Evolutionary conservation across 2,329 filamentous ascomycete species (phyloP).

Genomic region (Paecilomyces niveus): DNA sequence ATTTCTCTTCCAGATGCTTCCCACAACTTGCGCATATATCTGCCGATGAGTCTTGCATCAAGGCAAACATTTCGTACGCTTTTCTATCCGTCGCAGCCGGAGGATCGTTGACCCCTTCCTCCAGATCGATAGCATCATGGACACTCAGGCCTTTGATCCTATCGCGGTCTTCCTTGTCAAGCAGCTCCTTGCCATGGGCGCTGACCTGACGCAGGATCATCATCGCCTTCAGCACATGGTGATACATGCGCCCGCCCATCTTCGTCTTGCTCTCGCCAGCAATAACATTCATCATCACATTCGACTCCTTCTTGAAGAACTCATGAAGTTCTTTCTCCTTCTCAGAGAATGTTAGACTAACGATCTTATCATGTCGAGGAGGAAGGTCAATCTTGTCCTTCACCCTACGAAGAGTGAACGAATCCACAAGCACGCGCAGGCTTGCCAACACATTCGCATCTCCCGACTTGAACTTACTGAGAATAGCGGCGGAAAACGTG

Average conservation of each 20-base stretch:
- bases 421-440: conserved; percentile 82
- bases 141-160: conserved; percentile 74
- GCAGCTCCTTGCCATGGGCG: conserved; percentile 85
- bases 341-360: conserved; percentile 66
- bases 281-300: conserved; percentile 71
- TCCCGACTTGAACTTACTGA: conserved; percentile 78
- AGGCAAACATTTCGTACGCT: conserved; percentile 76
- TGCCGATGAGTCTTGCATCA: conserved; percentile 75
- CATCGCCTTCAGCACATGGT: conserved; percentile 87
- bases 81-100: conserved; percentile 58
- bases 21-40: conserved; percentile 68
- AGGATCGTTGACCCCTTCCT: conserved; percentile 63
- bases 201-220: conserved; percentile 83
- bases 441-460: conserved; percentile 74
- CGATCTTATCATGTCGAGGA: conserved; percentile 62
- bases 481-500: conserved; percentile 72
- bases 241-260: conserved; percentile 80
- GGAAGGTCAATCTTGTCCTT: conserved; percentile 89
- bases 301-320: conserved; percentile 73
- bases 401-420: conserved; percentile 82
- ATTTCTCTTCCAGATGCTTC: conserved; percentile 50
- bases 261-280: conserved; percentile 57
- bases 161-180: conserved; percentile 75
- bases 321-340: conserved; percentile 75
- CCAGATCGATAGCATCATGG: conserved; percentile 81